Conservation (phyloP, 2,329 filamentous ascomycete species). For the Fusarium nygamai region DNA sequence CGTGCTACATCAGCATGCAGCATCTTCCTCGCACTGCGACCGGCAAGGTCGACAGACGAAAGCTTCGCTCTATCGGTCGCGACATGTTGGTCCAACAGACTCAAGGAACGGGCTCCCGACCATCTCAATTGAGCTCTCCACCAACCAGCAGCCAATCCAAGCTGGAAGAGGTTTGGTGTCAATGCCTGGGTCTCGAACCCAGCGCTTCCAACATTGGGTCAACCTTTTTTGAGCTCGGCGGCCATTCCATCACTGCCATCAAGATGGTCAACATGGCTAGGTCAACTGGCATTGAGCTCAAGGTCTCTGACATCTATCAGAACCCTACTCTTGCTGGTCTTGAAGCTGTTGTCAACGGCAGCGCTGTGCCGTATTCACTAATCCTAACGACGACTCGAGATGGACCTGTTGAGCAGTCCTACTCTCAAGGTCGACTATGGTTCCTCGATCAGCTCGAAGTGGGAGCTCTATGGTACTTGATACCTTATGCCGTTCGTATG, state of each 20-base stretch:
- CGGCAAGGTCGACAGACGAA: neutral
- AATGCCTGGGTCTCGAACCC: neutral
- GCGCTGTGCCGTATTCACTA: neutral
- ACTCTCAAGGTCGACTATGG: slow-evolving; percentile 5
- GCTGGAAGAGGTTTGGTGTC: neutral
- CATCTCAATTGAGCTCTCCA: no score
- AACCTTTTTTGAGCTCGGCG: slow-evolving; percentile 5
- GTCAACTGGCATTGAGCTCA: neutral
- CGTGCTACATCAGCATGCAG: neutral
- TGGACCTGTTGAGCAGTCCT: slow-evolving; percentile 6
- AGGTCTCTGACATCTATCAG: slow-evolving; percentile 3
- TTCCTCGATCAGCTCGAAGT: slow-evolving; percentile 10
- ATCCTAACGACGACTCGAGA: neutral
- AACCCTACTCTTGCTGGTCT: neutral
- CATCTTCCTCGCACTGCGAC: neutral
- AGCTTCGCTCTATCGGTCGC: neutral
- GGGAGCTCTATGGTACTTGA: slow-evolving; percentile 3
- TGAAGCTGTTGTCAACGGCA: neutral
- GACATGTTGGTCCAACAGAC: rapidly evolving
- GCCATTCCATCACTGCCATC: slow-evolving; percentile 8
- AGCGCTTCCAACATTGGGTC: neutral
- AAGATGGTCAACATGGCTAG: slow-evolving; percentile 14
- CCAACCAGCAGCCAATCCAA: neutral
- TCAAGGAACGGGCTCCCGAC: rapidly evolving
- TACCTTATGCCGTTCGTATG: slow-evolving; percentile 1